phyloP scores from a whole-genome alignment of 2,329 filamentous ascomycete genomes.

The Ascochyta koolunga region DNA sequence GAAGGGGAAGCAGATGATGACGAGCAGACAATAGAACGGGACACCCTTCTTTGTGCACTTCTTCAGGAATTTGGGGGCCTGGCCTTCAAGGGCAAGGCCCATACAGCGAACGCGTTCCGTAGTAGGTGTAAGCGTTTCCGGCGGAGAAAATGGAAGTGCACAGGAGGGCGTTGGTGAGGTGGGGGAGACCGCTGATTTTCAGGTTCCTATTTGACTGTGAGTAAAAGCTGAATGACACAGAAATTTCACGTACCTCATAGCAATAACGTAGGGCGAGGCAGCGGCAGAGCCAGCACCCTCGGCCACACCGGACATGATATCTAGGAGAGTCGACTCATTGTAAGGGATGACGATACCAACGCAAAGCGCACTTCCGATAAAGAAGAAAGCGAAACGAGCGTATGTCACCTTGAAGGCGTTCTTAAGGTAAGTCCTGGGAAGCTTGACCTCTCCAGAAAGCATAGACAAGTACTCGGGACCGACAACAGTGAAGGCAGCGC shows the following conservation, averaged over 20 bases:
- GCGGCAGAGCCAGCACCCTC: slow-evolving; percentile 53
- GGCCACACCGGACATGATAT: slow-evolving; percentile 38
- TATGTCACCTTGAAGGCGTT: slow-evolving; percentile 52
- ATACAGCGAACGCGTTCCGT: slow-evolving; percentile 57
- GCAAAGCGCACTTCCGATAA: slow-evolving; percentile 49
- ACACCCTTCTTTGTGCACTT: slow-evolving; percentile 66
- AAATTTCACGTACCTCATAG: slow-evolving; percentile 51
- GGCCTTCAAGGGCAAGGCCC: slow-evolving; percentile 57
- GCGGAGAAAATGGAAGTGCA: slow-evolving; percentile 60
- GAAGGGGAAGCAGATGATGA: slow-evolving; percentile 69
- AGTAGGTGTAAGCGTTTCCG: slow-evolving; percentile 62
- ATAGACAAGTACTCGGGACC: slow-evolving; percentile 55
- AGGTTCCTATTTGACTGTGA: slow-evolving; percentile 28
- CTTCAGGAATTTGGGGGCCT: slow-evolving; percentile 60
- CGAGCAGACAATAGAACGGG: slow-evolving; percentile 72
- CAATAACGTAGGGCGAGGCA: slow-evolving; percentile 66
- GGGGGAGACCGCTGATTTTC: slow-evolving; percentile 58
- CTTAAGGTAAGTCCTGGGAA: slow-evolving; percentile 48
- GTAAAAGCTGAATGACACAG: neutral
- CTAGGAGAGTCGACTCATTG: slow-evolving; percentile 73
- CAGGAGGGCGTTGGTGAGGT: slow-evolving; percentile 62
- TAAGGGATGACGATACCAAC: slow-evolving; percentile 60
- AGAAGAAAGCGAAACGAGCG: slow-evolving; percentile 50
- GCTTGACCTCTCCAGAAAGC: slow-evolving; percentile 52
- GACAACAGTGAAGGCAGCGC: slow-evolving; percentile 49